Conservation (phyloP, 768 basidiomycete species). For the Leccinum boreale region DNA sequence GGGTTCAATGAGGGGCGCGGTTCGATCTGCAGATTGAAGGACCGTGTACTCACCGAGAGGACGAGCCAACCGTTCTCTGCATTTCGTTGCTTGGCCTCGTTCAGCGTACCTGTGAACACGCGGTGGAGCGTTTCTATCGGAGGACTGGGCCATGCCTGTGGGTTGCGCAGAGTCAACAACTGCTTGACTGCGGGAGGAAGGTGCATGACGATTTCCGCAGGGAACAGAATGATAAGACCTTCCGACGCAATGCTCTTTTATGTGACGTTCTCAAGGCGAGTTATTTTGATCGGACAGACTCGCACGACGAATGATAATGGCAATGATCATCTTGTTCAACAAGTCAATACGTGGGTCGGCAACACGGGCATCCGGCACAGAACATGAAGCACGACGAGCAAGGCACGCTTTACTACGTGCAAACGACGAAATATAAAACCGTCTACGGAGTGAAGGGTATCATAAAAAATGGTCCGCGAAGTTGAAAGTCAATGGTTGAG, state of each 20-base stretch:
- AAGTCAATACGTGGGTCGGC: slow-evolving; percentile 14
- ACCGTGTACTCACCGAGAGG: slow-evolving; percentile 53
- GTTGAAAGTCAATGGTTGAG: background rate
- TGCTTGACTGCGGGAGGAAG: slow-evolving; percentile 72
- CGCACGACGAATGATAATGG: background rate
- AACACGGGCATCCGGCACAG: slow-evolving; percentile 21
- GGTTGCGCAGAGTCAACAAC: slow-evolving; percentile 64
- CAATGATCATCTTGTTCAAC: slow-evolving; percentile 20
- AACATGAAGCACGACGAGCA: slow-evolving; percentile 12
- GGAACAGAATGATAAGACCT: background rate
- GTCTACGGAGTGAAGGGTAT: slow-evolving; percentile 22
- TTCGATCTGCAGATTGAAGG: slow-evolving; percentile 7
- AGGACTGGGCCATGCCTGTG: slow-evolving; percentile 56
- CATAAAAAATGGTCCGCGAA: slow-evolving; percentile 4
- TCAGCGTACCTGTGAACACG: slow-evolving; percentile 59
- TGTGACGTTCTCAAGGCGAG: background rate
- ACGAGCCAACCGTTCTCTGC: slow-evolving; percentile 82
- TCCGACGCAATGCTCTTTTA: slow-evolving; percentile 5
- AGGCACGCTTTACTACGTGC: slow-evolving; percentile 3
- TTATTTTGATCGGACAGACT: background rate
- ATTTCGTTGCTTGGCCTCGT: slow-evolving; percentile 58
- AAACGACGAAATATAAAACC: background rate
- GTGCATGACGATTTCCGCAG: slow-evolving; percentile 35
- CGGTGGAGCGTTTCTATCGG: slow-evolving; percentile 47
- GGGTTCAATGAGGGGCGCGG: slow-evolving; percentile 26